Conservation (phyloP, 169 alveolate genomes). For the Plasmodium malariae region DNA sequence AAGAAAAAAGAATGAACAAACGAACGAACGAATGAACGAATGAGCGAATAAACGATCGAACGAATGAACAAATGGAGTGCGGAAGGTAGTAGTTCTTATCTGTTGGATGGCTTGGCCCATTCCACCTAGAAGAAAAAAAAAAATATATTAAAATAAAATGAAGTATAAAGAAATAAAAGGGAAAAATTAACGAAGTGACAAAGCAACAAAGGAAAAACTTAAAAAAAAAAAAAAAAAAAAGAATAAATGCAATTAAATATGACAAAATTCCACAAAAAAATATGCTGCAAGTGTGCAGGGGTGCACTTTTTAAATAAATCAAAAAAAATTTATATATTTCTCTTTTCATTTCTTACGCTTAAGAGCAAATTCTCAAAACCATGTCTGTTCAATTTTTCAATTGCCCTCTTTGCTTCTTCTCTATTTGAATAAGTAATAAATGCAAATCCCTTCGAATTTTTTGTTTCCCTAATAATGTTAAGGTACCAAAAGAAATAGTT, state of each 20-base stretch:
- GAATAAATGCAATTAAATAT: too few relatives aligned
- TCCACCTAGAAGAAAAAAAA: slow-evolving; percentile 81
- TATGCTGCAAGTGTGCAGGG: too few relatives aligned
- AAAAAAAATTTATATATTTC: too few relatives aligned
- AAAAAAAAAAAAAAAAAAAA: too few relatives aligned
- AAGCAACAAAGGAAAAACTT: too few relatives aligned
- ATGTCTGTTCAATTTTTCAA: slow-evolving; percentile 89
- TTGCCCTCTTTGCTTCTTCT: slow-evolving; percentile 92
- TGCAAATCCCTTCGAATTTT: slow-evolving; percentile 92
- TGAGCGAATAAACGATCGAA: neutral
- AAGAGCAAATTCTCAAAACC: slow-evolving; percentile 91
- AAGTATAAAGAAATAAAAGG: slow-evolving; percentile 10
- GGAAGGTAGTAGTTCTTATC: slow-evolving; percentile 11
- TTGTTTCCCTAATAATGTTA: slow-evolving; percentile 85
- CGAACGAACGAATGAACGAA: slow-evolving; percentile 3
- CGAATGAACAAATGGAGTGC: neutral
- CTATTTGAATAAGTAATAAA: slow-evolving; percentile 90
- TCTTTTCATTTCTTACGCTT: slow-evolving; percentile 81
- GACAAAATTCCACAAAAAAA: too few relatives aligned
- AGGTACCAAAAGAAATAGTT: slow-evolving; percentile 4
- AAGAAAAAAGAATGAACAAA: slow-evolving; percentile 4
- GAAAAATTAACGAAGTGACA: neutral
- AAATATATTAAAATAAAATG: too few relatives aligned
- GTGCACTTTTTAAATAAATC: too few relatives aligned
- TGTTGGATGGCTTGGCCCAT: slow-evolving; percentile 89